These are phyloP conservation scores for Ophiocytium majus DNA, from an alignment of 352 stramenopile species.

Conservation along the genomic window DNA sequence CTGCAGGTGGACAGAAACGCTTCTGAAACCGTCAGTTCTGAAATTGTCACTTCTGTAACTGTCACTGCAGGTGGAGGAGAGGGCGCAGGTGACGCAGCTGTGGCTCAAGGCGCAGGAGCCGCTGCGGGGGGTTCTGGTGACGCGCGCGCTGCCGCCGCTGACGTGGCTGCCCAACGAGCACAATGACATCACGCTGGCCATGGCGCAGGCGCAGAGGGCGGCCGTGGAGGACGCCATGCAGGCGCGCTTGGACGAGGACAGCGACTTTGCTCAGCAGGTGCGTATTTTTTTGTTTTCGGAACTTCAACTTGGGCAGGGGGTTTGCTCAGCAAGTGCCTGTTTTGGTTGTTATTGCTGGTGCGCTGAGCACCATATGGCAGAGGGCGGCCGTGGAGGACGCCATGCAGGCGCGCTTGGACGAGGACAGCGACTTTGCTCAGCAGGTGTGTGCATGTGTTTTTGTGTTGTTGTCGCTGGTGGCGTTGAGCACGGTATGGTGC, in stretches of 20 bases:
- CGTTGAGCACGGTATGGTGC: too few species aligned
- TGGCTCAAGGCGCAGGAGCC: conserved; percentile 3
- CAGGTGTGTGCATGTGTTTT: too few species aligned
- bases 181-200: conserved; percentile 19
- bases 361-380: too few species aligned
- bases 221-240: conserved; percentile 6
- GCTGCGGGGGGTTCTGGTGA: background rate
- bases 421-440: background rate
- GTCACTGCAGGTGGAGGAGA: background rate
- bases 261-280: background rate
- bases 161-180: conserved; percentile 17
- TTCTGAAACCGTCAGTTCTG: too few species aligned
- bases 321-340: too few species aligned
- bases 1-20: too few species aligned
- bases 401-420: background rate
- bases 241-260: background rate
- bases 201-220: conserved; percentile 7
- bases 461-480: too few species aligned
- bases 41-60: too few species aligned
- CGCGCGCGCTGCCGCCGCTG: background rate
- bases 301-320: too few species aligned
- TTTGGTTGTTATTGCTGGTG: too few species aligned
- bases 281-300: too few species aligned
- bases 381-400: background rate
- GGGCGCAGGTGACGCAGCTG: background rate